A percentile compares a stretch with the other conserved stretches of the same genome.
phyloP scores from a whole-genome alignment of 2,329 filamentous ascomycete genomes.

The Hypoxylon sp. region DNA sequence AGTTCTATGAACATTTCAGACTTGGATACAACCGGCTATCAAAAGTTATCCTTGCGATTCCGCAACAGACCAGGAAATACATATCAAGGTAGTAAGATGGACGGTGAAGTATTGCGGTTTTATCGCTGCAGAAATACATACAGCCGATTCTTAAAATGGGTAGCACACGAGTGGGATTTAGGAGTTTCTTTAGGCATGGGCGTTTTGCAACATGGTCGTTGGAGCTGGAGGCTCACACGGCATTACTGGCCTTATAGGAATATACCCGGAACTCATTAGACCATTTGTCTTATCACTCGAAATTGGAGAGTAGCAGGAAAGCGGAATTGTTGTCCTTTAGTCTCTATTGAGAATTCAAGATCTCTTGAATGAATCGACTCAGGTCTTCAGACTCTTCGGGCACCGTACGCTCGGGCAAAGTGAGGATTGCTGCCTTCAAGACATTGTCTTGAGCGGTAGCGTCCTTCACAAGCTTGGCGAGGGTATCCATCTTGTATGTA shows the following conservation, averaged over 20 bases:
- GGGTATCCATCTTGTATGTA: conserved; percentile 54
- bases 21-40: neutral
- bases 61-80: neutral
- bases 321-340: neutral
- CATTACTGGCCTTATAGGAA: conserved; percentile 13
- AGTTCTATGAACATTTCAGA: neutral
- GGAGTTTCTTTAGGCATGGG: conserved; percentile 16
- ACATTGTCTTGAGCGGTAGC: conserved; percentile 57
- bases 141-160: neutral
- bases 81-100: neutral
- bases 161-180: conserved; percentile 4
- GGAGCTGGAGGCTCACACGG: conserved; percentile 21
- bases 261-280: conserved; percentile 18
- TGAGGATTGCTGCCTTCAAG: conserved; percentile 57
- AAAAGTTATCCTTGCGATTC: neutral
- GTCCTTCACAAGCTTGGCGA: conserved; percentile 58
- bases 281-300: conserved; percentile 10
- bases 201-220: conserved; percentile 10
- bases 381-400: conserved; percentile 65
- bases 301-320: neutral
- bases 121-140: neutral
- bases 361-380: conserved; percentile 59
- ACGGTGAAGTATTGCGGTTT: neutral
- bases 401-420: conserved; percentile 63
- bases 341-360: conserved; percentile 53